These are phyloP conservation scores for Aspergillus sp. DNA, from an alignment of 2,329 filamentous ascomycete species.

Conservation along the genomic window DNA sequence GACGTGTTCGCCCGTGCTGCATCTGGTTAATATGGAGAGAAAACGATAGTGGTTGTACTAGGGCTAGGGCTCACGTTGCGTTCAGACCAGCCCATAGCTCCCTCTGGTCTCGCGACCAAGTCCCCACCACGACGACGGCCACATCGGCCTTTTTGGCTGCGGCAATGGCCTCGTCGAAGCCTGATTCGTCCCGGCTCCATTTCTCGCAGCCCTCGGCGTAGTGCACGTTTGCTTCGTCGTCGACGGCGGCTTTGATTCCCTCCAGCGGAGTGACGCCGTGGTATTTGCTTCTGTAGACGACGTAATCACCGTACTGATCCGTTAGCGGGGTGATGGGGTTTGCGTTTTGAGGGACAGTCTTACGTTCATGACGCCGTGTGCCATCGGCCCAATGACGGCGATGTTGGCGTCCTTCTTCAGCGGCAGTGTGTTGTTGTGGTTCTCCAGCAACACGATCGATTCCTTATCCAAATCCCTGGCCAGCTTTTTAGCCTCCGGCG, in stretches of 20 bases:
- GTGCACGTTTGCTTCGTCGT: constrained; percentile 49
- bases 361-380: constrained; percentile 60
- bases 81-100: constrained; percentile 63
- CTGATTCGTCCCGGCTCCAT: constrained; percentile 61
- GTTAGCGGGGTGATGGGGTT: constrained; percentile 1
- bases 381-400: constrained; percentile 68
- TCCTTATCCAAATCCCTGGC: constrained; percentile 57
- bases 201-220: constrained; percentile 63
- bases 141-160: constrained; percentile 59
- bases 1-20: constrained; percentile 59
- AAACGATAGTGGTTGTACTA: neutral
- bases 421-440: constrained; percentile 46
- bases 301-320: constrained; percentile 60
- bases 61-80: constrained; percentile 41
- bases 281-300: constrained; percentile 55
- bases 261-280: constrained; percentile 61
- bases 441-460: constrained; percentile 53
- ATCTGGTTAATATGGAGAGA: too few relatives aligned
- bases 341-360: too few relatives aligned
- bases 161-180: constrained; percentile 57
- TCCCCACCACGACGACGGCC: constrained; percentile 64
- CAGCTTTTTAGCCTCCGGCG: constrained; percentile 47
- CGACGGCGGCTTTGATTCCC: constrained; percentile 53
- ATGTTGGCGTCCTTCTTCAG: constrained; percentile 56
- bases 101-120: constrained; percentile 63